Conservation (phyloP, 2,329 filamentous ascomycete species). For the Didymella keratinophila region DNA sequence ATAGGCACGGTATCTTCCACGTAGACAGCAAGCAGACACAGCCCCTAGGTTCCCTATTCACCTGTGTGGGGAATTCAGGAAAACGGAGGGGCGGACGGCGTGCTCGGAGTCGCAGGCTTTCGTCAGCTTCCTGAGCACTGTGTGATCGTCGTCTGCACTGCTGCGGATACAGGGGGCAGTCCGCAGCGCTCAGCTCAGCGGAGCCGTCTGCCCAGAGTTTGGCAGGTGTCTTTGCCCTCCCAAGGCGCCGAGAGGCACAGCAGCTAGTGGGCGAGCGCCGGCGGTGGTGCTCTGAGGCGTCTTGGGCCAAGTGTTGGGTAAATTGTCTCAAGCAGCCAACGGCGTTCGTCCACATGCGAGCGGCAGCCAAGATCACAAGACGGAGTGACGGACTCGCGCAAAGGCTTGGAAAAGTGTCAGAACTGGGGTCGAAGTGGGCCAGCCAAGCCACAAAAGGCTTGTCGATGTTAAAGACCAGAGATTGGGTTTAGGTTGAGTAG, state of each 20-base stretch:
- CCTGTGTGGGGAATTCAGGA: slow-evolving; percentile 8
- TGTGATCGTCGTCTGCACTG: slow-evolving; percentile 8
- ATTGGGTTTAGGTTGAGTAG: slow-evolving; percentile 46
- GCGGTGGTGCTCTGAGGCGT: slow-evolving; percentile 21
- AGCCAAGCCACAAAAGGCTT: slow-evolving; percentile 46
- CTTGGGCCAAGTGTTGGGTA: slow-evolving; percentile 39
- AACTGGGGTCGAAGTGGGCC: slow-evolving; percentile 22
- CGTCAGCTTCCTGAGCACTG: slow-evolving; percentile 14
- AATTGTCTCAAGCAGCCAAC: slow-evolving; percentile 28
- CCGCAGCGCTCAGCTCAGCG: slow-evolving; percentile 22
- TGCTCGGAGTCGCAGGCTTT: slow-evolving; percentile 5
- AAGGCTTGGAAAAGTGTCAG: slow-evolving; percentile 41
- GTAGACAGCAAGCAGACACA: slow-evolving; percentile 17
- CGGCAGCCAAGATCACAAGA: slow-evolving; percentile 39
- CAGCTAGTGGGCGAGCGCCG: slow-evolving; percentile 18
- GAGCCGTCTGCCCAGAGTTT: slow-evolving; percentile 17
- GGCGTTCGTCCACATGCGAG: slow-evolving; percentile 18
- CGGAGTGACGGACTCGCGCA: slow-evolving; percentile 32
- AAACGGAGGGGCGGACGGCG: slow-evolving; percentile 4
- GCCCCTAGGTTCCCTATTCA: slow-evolving; percentile 5
- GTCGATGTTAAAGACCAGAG: slow-evolving; percentile 45
- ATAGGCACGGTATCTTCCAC: slow-evolving; percentile 27
- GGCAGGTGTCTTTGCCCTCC: slow-evolving; percentile 22
- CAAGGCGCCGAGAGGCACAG: slow-evolving; percentile 31
- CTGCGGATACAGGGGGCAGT: too few species aligned